A percentile compares a stretch with the other conserved stretches of the same genome.
phyloP scores from a whole-genome alignment of 306 rosid species.

The Cyclanthera cordifolia region DNA sequence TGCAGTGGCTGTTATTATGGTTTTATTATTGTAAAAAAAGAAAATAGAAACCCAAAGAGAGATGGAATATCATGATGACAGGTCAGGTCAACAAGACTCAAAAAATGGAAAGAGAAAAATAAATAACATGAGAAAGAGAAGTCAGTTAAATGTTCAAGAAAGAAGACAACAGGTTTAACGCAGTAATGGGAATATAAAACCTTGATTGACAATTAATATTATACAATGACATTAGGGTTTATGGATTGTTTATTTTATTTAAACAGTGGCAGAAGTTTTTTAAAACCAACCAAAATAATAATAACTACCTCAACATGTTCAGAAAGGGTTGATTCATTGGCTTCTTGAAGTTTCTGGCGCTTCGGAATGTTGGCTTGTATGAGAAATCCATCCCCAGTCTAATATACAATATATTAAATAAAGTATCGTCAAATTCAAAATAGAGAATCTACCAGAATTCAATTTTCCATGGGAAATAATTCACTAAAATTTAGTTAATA shows the following conservation, averaged over 20 bases:
- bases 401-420: neutral
- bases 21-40: neutral
- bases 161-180: neutral
- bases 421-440: neutral
- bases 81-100: neutral
- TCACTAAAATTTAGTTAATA: neutral
- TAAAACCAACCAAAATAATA: slow-evolving; percentile 9
- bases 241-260: neutral
- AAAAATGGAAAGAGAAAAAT: neutral
- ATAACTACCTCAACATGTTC: slow-evolving; percentile 62
- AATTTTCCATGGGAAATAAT: neutral
- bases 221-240: neutral
- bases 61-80: neutral
- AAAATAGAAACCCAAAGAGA: neutral
- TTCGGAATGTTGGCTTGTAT: slow-evolving; percentile 87
- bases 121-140: neutral
- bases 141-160: neutral
- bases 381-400: slow-evolving; percentile 58
- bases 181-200: neutral
- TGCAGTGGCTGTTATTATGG: neutral
- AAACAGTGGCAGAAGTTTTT: neutral
- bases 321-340: slow-evolving; percentile 30
- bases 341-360: slow-evolving; percentile 56
- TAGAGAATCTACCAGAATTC: neutral
- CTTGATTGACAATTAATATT: neutral